Conservation (phyloP, 1,284 basidiomycete genomes). For the Tilletia indica region DNA sequence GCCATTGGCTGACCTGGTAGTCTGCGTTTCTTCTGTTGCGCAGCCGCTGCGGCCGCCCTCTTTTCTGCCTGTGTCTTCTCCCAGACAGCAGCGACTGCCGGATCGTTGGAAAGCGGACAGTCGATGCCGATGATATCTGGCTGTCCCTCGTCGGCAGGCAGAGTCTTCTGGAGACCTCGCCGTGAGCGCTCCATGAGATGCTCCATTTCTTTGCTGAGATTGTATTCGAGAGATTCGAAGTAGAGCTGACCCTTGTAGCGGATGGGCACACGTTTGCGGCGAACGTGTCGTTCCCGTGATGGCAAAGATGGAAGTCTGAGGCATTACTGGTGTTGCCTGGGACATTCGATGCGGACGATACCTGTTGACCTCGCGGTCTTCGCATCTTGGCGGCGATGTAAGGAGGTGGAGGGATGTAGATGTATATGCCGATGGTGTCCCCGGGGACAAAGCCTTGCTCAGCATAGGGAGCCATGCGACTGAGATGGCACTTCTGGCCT, state of each 20-base stretch:
- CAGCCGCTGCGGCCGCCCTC: slow-evolving; percentile 24
- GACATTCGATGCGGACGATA: background rate
- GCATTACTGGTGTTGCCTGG: background rate
- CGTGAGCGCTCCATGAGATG: slow-evolving; percentile 59
- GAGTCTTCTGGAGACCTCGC: slow-evolving; percentile 26
- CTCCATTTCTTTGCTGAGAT: slow-evolving; percentile 89
- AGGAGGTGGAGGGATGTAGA: slow-evolving; percentile 70
- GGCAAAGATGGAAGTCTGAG: slow-evolving; percentile 26
- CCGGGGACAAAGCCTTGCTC: slow-evolving; percentile 68
- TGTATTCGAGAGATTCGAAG: slow-evolving; percentile 90
- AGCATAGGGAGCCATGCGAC: slow-evolving; percentile 72
- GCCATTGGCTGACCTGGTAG: slow-evolving; percentile 19
- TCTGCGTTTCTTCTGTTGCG: slow-evolving; percentile 30
- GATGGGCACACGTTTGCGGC: slow-evolving; percentile 65
- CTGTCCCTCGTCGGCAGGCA: slow-evolving; percentile 14
- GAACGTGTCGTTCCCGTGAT: slow-evolving; percentile 50
- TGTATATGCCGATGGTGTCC: slow-evolving; percentile 89
- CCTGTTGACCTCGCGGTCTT: slow-evolving; percentile 29
- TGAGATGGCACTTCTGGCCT: slow-evolving; percentile 84
- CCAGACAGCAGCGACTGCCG: slow-evolving; percentile 4
- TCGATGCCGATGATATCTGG: slow-evolving; percentile 16
- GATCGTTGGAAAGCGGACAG: slow-evolving; percentile 10
- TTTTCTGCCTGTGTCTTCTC: slow-evolving; percentile 22
- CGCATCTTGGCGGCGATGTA: slow-evolving; percentile 18
- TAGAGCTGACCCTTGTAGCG: slow-evolving; percentile 94